Evolutionary conservation across 208 protist genomes (phyloP), one percentile per base, ranked within the genome.

Genomic region (Leishmania turanica): DNA sequence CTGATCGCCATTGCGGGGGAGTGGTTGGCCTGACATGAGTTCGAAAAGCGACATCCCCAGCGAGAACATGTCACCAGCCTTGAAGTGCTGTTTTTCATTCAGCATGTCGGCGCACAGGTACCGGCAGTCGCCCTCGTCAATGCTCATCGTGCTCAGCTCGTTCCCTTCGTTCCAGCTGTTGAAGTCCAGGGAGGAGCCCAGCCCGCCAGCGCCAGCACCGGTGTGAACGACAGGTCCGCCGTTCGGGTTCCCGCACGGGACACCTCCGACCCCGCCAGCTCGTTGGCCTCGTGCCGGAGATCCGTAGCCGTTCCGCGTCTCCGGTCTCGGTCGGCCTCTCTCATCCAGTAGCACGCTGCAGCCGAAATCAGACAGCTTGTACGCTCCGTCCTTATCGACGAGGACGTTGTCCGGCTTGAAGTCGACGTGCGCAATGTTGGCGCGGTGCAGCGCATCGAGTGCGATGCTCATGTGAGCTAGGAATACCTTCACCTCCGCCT

Each of bases 331-430:
- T 15, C 88, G 84, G 37, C 92, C 93, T n/a, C 87, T 75, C 17
- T 91, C 88, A 78, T 92, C 93, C 6, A 97, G 79, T 47, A 87
- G 27, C 2, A 95, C 89, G 76, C 95, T 97, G 76, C 97, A 96
- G 27, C 97, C 97, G 85, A 99, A 98, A 82, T 99, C 97, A 24
- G 89, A 92, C 42, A 99, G 89, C 79, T 96, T 97, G 84, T 98
- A 95, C 51, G 81, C 79, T 2, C 90, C 93, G 34, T 86, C 58
- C 15, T 79, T 87, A 73, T 98, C 96, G 62, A 98, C 84, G 19
- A 99, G 83, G 1, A 98, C 84, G 82, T 99, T 99, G 73, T 98
- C 97, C 19, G 95, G 94, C 82, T 98, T 98, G 74, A 99, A 92
- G 89, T 99, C 97, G 24, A 98, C 82, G 86, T 99, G 97, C 8